phyloP scores from a whole-genome alignment of 2,329 filamentous ascomycete species.

The Cladobotryum mycophilum region DNA sequence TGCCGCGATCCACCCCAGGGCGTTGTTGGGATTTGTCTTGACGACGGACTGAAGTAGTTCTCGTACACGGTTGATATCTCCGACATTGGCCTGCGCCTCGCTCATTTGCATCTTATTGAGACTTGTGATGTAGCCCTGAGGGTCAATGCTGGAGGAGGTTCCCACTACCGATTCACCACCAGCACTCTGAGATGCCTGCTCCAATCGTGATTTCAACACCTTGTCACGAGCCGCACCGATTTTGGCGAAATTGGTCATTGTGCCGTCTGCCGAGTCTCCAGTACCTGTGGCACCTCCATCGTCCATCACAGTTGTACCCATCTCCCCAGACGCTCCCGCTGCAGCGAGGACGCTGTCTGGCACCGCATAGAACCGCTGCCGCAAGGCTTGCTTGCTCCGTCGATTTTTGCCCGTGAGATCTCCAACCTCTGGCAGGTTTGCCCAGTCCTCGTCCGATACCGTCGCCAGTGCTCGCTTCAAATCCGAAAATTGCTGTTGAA shows the following conservation, averaged over 20 bases:
- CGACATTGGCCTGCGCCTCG: constrained; percentile 76
- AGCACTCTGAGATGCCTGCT: constrained; percentile 73
- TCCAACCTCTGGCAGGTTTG: constrained; percentile 88
- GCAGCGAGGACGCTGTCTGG: constrained; percentile 92
- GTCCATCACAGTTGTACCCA: constrained; percentile 83
- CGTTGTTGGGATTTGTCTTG: constrained; percentile 92
- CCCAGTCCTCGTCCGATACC: constrained; percentile 95
- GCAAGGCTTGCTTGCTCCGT: constrained; percentile 72
- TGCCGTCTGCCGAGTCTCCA: constrained; percentile 61
- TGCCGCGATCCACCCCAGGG: constrained; percentile 91
- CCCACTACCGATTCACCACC: constrained; percentile 62
- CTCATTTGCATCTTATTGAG: constrained; percentile 74
- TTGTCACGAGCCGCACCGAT: constrained; percentile 96
- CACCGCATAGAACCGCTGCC: constrained; percentile 88
- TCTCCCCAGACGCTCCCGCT: constrained; percentile 70
- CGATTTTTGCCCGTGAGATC: constrained; percentile 94
- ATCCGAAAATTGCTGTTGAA: constrained; percentile 95
- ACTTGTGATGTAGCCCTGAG: constrained; percentile 92
- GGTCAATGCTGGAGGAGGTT: constrained; percentile 85
- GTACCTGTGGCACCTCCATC: constrained; percentile 51
- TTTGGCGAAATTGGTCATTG: constrained; percentile 96
- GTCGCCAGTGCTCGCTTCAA: constrained; percentile 83
- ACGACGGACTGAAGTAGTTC: constrained; percentile 93
- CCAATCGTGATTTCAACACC: constrained; percentile 86
- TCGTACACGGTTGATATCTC: constrained; percentile 90